Conservation (phyloP, 2,329 filamentous ascomycete genomes). For the Teratosphaeria nubilosa region DNA sequence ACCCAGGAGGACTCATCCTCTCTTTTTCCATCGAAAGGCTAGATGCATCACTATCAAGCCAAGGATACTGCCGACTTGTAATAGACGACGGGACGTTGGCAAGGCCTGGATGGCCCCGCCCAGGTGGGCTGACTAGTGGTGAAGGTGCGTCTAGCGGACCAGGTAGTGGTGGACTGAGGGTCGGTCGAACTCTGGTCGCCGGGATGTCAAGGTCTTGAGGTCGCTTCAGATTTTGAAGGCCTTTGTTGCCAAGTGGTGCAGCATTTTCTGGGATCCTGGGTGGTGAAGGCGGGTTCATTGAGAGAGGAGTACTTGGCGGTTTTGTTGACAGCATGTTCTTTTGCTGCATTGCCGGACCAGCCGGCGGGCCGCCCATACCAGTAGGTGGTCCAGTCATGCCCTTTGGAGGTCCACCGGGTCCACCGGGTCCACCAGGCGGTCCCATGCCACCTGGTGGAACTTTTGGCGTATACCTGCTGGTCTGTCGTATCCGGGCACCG, state of each 20-base stretch:
- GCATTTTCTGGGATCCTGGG: background rate
- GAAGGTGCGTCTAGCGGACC: background rate
- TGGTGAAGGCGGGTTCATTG: background rate
- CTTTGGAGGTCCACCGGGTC: background rate
- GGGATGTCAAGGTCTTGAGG: background rate
- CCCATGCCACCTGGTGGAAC: background rate
- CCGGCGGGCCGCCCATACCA: background rate
- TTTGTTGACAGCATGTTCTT: background rate
- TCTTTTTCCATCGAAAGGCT: background rate
- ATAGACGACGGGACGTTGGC: background rate
- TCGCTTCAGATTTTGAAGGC: background rate
- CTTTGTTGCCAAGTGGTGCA: background rate
- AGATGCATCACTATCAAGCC: background rate
- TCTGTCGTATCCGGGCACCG: constrained; percentile 13
- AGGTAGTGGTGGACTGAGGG: background rate
- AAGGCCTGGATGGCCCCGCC: background rate
- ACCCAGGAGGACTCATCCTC: background rate
- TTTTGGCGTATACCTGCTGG: constrained; percentile 1
- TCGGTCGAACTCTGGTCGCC: background rate
- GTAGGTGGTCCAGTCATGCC: background rate
- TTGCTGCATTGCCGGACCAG: background rate
- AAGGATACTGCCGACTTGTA: background rate
- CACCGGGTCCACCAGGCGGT: background rate
- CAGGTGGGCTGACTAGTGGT: background rate
- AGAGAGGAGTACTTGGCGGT: background rate